phyloP scores from a whole-genome alignment of 1,284 basidiomycete genomes.

The Kalmanozyma brasiliensis region DNA sequence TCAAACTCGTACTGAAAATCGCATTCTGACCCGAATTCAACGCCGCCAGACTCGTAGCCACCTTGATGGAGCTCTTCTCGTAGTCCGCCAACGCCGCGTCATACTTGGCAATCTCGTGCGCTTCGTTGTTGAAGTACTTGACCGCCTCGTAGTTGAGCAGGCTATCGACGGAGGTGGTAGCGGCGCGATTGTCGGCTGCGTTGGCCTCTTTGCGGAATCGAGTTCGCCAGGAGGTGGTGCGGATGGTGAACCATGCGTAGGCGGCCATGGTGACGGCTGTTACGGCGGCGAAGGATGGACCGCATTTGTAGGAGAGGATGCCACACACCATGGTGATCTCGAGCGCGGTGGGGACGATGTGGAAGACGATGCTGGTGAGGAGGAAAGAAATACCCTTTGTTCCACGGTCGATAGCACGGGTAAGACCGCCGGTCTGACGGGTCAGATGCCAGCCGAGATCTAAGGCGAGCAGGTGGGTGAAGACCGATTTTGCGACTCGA shows the following conservation, averaged over 20 bases:
- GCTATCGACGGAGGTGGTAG: conserved; percentile 91
- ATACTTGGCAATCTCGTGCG: conserved; percentile 88
- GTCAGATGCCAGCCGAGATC: conserved; percentile 93
- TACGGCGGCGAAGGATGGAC: conserved; percentile 93
- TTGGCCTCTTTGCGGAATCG: conserved; percentile 94
- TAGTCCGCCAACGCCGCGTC: conserved; percentile 88
- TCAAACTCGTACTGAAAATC: conserved; percentile 92
- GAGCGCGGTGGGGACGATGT: conserved; percentile 92
- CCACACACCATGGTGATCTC: conserved; percentile 98
- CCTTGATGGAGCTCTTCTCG: conserved; percentile 91
- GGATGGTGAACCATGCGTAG: conserved; percentile 97
- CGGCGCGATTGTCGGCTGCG: conserved; percentile 94
- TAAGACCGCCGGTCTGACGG: conserved; percentile 93
- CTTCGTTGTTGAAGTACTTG: conserved; percentile 99
- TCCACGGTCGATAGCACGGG: conserved; percentile 93
- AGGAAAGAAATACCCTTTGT: conserved; percentile 98
- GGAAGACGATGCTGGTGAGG: conserved; percentile 90
- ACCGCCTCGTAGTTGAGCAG: conserved; percentile 98
- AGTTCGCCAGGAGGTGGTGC: conserved; percentile 96
- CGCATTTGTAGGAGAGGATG: conserved; percentile 95
- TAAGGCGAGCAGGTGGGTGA: conserved; percentile 88
- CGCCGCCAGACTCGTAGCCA: conserved; percentile 90
- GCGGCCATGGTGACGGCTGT: conserved; percentile 85
- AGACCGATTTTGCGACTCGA: conserved; percentile 90
- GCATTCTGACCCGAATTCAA: conserved; percentile 96